phyloP scores from a whole-genome alignment of 805 yeast species.

The Blastobotrys parvus region DNA sequence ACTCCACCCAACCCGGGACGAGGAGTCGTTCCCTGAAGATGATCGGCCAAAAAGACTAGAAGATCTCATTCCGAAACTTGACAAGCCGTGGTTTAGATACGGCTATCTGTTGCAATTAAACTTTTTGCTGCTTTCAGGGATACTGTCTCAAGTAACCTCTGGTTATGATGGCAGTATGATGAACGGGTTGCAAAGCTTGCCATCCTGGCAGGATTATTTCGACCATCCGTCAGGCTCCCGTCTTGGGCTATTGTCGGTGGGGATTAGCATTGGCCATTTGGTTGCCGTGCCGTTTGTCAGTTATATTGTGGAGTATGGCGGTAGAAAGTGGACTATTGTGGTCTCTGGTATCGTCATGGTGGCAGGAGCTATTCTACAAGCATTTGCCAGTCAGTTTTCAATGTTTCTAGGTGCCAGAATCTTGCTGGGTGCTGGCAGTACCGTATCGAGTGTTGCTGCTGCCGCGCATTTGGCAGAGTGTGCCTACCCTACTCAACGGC shows the following conservation, averaged over 20 bases:
- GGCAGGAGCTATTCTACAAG: slow-evolving; percentile 68
- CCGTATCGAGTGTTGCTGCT: slow-evolving; percentile 33
- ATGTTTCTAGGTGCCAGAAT: slow-evolving; percentile 62
- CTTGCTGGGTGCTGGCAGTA: slow-evolving; percentile 27
- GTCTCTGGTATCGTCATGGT: slow-evolving; percentile 48
- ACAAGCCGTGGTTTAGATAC: slow-evolving; percentile 14
- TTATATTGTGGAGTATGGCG: slow-evolving; percentile 48
- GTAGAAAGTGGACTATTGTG: slow-evolving; percentile 54
- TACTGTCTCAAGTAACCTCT: slow-evolving; percentile 10
- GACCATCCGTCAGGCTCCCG: slow-evolving; percentile 12
- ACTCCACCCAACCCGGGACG: no score
- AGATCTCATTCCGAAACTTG: slow-evolving; percentile 6
- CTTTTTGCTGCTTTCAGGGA: slow-evolving; percentile 9
- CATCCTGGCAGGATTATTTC: slow-evolving; percentile 13
- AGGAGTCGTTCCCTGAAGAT: no score
- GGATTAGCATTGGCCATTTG: slow-evolving; percentile 50
- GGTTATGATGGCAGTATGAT: slow-evolving; percentile 18
- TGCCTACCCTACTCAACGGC: slow-evolving; percentile 57
- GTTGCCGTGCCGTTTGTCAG: slow-evolving; percentile 59
- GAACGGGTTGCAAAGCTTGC: slow-evolving; percentile 21
- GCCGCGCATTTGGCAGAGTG: slow-evolving; percentile 72
- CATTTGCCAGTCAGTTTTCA: slow-evolving; percentile 48
- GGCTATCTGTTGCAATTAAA: slow-evolving; percentile 12
- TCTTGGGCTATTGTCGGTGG: slow-evolving; percentile 13
- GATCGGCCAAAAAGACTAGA: neutral